These are phyloP conservation scores for Schizochytrium sp. DNA, from an alignment of 108 stramenopile genomes.

Conservation along the genomic window DNA sequence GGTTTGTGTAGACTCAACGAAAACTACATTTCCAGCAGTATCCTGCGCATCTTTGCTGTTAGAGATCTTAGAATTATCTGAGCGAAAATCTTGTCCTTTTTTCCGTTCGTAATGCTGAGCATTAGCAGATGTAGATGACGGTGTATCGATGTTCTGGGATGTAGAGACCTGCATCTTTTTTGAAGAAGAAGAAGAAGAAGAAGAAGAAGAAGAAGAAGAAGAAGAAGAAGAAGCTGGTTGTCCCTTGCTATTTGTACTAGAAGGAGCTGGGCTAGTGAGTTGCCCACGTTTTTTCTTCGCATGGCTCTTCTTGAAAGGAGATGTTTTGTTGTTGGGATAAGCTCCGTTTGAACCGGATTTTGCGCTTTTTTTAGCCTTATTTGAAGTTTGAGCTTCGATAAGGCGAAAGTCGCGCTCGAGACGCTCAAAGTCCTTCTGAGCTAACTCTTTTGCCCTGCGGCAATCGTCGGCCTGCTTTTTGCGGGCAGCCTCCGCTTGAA, in stretches of 20 bases:
- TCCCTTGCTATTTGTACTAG: too few relatives aligned
- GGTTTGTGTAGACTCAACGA: neutral
- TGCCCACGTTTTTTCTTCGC: neutral
- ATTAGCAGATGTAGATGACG: neutral
- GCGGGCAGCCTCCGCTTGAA: slow-evolving; percentile 51
- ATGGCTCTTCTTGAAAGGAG: neutral
- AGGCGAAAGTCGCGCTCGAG: slow-evolving; percentile 1
- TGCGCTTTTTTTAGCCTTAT: neutral
- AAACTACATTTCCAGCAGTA: neutral
- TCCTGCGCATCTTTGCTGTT: neutral
- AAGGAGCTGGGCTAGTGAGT: too few relatives aligned
- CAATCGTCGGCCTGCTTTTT: slow-evolving; percentile 46
- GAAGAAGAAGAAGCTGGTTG: too few relatives aligned
- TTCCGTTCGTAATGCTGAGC: neutral
- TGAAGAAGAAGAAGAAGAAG: too few relatives aligned
- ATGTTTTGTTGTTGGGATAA: too few relatives aligned
- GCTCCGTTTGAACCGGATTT: neutral
- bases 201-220: too few relatives aligned
- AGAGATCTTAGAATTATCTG: too few relatives aligned
- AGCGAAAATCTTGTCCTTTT: neutral
- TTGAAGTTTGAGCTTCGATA: neutral
- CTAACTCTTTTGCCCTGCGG: slow-evolving; percentile 1
- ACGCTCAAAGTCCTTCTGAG: slow-evolving; percentile 19
- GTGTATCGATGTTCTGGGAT: neutral
- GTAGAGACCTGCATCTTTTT: neutral